A percentile compares a stretch with the other conserved stretches of the same genome.
phyloP scores from a whole-genome alignment of 257 asterid genomes.

The Primulina huaijiensis region DNA sequence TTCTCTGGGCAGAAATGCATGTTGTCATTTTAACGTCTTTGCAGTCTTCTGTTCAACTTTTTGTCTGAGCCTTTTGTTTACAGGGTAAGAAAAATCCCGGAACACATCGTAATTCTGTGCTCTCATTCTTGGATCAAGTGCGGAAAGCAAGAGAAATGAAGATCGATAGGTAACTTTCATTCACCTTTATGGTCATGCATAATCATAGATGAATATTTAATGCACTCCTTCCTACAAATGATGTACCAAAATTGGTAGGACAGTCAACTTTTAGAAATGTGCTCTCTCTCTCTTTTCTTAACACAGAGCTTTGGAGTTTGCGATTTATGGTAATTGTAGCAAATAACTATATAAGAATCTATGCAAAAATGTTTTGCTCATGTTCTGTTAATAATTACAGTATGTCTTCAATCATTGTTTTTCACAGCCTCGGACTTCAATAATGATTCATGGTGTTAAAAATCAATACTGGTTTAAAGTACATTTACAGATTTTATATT shows the following conservation, averaged over 20 bases:
- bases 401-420: background rate
- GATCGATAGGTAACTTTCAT: conserved; percentile 63
- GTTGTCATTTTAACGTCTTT: background rate
- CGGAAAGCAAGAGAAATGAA: conserved; percentile 73
- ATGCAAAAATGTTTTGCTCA: background rate
- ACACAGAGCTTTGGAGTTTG: too few relatives aligned
- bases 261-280: too few relatives aligned
- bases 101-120: conserved; percentile 65
- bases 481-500: background rate
- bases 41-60: background rate
- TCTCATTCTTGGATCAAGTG: conserved; percentile 70
- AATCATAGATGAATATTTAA: background rate
- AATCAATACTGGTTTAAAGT: background rate
- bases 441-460: conserved; percentile 4
- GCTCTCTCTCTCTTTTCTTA: too few relatives aligned
- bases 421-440: background rate
- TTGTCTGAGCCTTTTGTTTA: conserved; percentile 22
- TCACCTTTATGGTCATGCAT: background rate
- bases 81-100: conserved; percentile 96
- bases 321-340: background rate
- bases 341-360: background rate
- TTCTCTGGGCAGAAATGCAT: background rate
- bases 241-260: background rate
- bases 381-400: background rate
- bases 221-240: background rate